A percentile compares a stretch with the other conserved stretches of the same genome.
phyloP scores from a whole-genome alignment of 1,284 basidiomycete species.

The Mycena sp. region DNA sequence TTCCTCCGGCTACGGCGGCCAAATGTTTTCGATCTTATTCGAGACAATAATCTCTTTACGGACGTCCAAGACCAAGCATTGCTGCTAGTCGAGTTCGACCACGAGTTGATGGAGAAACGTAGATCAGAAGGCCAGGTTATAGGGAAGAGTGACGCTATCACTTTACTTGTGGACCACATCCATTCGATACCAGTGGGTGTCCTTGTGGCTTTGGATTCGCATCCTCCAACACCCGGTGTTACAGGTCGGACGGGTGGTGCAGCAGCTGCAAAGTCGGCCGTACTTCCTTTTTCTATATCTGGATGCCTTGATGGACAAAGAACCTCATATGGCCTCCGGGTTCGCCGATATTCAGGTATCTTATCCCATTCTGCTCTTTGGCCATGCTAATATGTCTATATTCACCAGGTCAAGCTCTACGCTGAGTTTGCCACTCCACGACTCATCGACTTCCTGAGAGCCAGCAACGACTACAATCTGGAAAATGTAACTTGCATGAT shows the following conservation, averaged over 20 bases:
- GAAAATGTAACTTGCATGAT: constrained; percentile 66
- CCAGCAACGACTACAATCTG: constrained; percentile 92
- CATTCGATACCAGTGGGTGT: constrained; percentile 91
- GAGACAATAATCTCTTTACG: constrained; percentile 94
- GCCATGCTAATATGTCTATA: neutral
- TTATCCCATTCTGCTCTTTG: too few relatives aligned
- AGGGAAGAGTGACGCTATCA: constrained; percentile 77
- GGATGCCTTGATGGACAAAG: constrained; percentile 89
- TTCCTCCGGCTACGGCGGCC: constrained; percentile 87
- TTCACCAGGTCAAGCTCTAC: constrained; percentile 82
- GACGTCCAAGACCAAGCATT: constrained; percentile 95
- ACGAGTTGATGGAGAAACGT: constrained; percentile 79
- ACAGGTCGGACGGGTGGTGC: constrained; percentile 88
- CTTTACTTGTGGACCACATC: constrained; percentile 91
- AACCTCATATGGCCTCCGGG: constrained; percentile 81
- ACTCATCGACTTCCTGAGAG: constrained; percentile 91
- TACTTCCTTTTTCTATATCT: constrained; percentile 94
- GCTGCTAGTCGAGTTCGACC: constrained; percentile 93
- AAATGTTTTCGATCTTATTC: constrained; percentile 95
- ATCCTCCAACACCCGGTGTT: neutral
- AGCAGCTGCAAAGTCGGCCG: constrained; percentile 83
- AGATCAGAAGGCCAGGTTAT: constrained; percentile 64
- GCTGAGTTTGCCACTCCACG: constrained; percentile 86
- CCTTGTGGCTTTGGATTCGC: neutral
- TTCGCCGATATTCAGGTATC: constrained; percentile 89